Base-by-base conservation (phyloP, 176 grass and related monocot genomes). In the Raddia guianensis region DNA sequence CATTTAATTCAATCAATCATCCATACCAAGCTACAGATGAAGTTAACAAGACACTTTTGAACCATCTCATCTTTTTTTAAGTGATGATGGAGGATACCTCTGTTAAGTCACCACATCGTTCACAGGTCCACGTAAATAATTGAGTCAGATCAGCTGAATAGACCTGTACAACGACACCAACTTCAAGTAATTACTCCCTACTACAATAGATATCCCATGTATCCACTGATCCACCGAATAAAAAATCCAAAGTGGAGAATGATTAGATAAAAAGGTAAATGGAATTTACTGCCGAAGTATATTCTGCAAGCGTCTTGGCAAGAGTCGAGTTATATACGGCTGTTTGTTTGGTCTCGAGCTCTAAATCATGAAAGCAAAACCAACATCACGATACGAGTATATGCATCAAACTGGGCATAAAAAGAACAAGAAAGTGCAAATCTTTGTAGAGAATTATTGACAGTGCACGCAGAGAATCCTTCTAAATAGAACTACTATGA, bases 51-150 rank as follows among this genome's bases (percentile, higher is more conserved):
- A 51, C 58, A 40, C 4, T 40, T 3, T 40, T 5, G 68, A 82
- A 87, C 10, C 14, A 79, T 64, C 63, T 57, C 49, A 15, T 27
- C 27, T 37, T 51, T 55, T 63, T 33, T 20, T n/a, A 47, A 72
- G 58, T 37, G 9, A 49, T 19, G 5, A 81, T 45, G 12, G 75
- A 11, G 0, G 45, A 74, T 88, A 98, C 95, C 90, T 94, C 76
- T n/a, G 88, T 98, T 76, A 94, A 84, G 76, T 89, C 90, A 72
- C 78, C 19, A 70, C 95, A 98, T 67, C 92, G 83, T 83, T 85
- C 78, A 82, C 95, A 94, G 16, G 95, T 98, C 95, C 95, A 98
- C 8, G 90, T 82, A 86, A 92, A 98, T 57, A 98, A 67, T 65
- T 86, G 81, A 18, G 86, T 84, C 33, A 94, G 79, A 70, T 98